These are phyloP conservation scores for Phytophthora quininea DNA, from an alignment of 352 stramenopile species.

Conservation along the genomic window DNA sequence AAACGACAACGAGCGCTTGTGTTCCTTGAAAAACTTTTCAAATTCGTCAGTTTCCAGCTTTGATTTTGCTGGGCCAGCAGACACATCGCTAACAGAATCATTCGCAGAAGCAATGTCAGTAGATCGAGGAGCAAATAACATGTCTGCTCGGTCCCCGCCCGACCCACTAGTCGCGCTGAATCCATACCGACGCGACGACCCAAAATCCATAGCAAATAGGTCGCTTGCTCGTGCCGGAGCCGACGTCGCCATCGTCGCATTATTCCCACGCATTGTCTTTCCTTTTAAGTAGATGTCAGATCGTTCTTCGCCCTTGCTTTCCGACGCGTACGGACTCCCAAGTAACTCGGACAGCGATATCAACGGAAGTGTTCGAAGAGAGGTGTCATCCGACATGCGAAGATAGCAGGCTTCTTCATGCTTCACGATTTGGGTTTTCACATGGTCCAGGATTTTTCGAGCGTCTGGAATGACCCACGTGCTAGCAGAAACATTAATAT, in stretches of 20 bases:
- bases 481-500: conserved; percentile 75
- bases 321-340: conserved; percentile 19
- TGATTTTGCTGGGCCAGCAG: conserved; percentile 21
- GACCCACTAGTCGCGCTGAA: conserved; percentile 8
- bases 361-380: conserved; percentile 55
- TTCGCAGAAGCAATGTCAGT: conserved; percentile 3
- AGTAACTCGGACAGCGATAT: conserved; percentile 61
- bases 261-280: conserved; percentile 25
- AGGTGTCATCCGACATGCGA: conserved; percentile 65
- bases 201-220: conserved; percentile 75
- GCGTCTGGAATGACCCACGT: conserved; percentile 64
- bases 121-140: conserved; percentile 54
- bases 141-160: conserved; percentile 54
- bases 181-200: conserved; percentile 33
- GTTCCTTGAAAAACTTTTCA: conserved; percentile 59
- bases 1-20: conserved; percentile 62
- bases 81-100: not conserved
- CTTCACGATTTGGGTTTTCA: conserved; percentile 59
- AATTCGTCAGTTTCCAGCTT: conserved; percentile 51
- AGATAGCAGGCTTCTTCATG: conserved; percentile 84
- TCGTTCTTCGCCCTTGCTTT: conserved; percentile 45
- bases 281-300: conserved; percentile 49
- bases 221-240: conserved; percentile 67
- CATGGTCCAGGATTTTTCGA: conserved; percentile 61
- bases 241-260: conserved; percentile 1